A percentile compares a stretch with the other conserved stretches of the same genome.
Evolutionary conservation across 208 protist species (phyloP).

Genomic region (Dictyostelium gargantuum): DNA sequence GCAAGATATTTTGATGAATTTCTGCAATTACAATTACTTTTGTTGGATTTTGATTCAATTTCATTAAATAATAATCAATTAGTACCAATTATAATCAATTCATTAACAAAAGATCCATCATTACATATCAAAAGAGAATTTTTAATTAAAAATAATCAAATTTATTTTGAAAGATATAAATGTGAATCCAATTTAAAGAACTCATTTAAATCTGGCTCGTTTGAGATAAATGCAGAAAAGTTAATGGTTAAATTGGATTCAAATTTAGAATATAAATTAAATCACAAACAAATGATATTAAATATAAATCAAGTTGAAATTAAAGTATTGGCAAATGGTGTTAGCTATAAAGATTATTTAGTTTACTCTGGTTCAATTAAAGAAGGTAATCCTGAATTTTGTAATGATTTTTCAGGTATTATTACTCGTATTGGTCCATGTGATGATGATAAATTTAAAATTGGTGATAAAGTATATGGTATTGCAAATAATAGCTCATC

Average conservation of each 20-base stretch:
- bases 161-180: neutral
- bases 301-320: neutral
- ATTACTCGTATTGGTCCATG: slow-evolving; percentile 62
- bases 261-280: neutral
- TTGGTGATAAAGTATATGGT: slow-evolving; percentile 76
- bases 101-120: too few relatives aligned
- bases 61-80: neutral
- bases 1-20: neutral
- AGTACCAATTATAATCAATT: neutral
- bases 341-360: slow-evolving; percentile 24
- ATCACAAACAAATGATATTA: neutral
- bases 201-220: neutral
- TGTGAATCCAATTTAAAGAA: neutral
- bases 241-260: neutral
- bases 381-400: slow-evolving; percentile 5
- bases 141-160: neutral
- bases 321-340: slow-evolving; percentile 1
- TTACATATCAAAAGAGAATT: neutral
- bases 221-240: neutral
- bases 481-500: neutral
- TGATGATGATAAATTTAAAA: slow-evolving; percentile 64
- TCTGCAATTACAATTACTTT: neutral
- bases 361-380: neutral
- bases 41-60: neutral
- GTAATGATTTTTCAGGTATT: slow-evolving; percentile 78